These are phyloP conservation scores for Diaporthe humulicola DNA, from an alignment of 2,329 filamentous ascomycete species.

Conservation along the genomic window DNA sequence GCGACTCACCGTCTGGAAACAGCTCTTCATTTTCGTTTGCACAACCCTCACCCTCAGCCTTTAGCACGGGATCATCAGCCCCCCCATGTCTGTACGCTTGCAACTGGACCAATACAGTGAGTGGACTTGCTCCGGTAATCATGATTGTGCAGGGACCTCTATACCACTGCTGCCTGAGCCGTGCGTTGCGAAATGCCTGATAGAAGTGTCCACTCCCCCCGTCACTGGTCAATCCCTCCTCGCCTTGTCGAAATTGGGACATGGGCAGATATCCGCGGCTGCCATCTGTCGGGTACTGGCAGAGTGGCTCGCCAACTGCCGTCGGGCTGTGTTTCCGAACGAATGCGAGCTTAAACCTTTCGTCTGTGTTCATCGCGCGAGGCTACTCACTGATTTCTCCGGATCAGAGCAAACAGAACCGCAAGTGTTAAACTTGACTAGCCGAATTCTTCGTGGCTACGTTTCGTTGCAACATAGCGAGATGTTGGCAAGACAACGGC, in stretches of 20 bases:
- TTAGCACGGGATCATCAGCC: neutral
- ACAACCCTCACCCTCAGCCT: conserved; percentile 7
- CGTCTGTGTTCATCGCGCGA: neutral
- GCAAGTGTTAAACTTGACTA: neutral
- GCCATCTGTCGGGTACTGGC: conserved; percentile 2
- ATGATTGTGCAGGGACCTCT: neutral
- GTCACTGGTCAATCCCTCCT: neutral
- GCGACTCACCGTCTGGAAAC: conserved; percentile 34
- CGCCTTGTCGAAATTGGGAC: conserved; percentile 12
- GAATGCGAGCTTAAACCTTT: conserved; percentile 7
- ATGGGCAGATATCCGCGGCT: conserved; percentile 2
- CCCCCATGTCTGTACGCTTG: neutral
- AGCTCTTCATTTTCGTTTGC: conserved; percentile 37
- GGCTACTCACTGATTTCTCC: neutral
- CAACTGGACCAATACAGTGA: neutral
- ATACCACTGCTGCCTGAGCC: too few relatives aligned
- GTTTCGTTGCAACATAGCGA: neutral
- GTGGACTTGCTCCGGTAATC: neutral
- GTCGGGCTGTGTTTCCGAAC: neutral
- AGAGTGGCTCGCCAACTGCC: conserved; percentile 36
- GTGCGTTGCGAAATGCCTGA: neutral
- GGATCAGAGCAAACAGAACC: neutral
- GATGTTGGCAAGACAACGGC: neutral
- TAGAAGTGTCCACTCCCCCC: neutral
- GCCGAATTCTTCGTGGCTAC: neutral